These are phyloP conservation scores for Tephrocybe sp. DNA, from an alignment of 768 basidiomycete genomes.

Conservation along the genomic window DNA sequence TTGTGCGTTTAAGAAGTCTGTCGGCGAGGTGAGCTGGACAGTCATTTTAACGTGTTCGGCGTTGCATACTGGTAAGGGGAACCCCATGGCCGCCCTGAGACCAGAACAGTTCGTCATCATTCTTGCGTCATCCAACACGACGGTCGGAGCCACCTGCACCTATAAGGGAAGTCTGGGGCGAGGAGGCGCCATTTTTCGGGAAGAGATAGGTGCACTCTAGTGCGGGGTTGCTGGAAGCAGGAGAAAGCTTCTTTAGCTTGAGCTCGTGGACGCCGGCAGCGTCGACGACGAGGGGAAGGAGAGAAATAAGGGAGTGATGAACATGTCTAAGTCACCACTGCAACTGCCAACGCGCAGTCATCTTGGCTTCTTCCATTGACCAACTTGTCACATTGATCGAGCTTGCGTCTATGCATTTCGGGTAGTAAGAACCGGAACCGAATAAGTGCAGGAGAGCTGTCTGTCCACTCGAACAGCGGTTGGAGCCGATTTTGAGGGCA, in stretches of 20 bases:
- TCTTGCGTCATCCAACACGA: conserved; percentile 39
- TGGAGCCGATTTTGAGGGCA: neutral
- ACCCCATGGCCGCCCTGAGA: conserved; percentile 87
- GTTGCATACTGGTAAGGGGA: conserved; percentile 82
- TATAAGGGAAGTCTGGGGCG: conserved; percentile 57
- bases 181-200: conserved; percentile 84
- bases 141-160: conserved; percentile 77
- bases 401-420: neutral
- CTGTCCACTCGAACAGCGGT: conserved; percentile 4
- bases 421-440: conserved; percentile 5
- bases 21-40: conserved; percentile 11
- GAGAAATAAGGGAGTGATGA: conserved; percentile 40
- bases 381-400: conserved; percentile 2
- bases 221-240: conserved; percentile 56
- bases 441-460: conserved; percentile 1
- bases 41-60: too few species aligned
- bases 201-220: conserved; percentile 84
- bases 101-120: conserved; percentile 72
- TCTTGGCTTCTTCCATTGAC: conserved; percentile 17
- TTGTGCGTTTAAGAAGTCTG: conserved; percentile 98
- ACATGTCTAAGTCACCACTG: conserved; percentile 36
- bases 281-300: conserved; percentile 48
- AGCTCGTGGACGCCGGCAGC: conserved; percentile 73
- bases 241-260: conserved; percentile 85
- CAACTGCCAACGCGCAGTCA: conserved; percentile 12